Evolutionary conservation across 257 asterid genomes (phyloP).

Genomic region (Primulina eburnea): DNA sequence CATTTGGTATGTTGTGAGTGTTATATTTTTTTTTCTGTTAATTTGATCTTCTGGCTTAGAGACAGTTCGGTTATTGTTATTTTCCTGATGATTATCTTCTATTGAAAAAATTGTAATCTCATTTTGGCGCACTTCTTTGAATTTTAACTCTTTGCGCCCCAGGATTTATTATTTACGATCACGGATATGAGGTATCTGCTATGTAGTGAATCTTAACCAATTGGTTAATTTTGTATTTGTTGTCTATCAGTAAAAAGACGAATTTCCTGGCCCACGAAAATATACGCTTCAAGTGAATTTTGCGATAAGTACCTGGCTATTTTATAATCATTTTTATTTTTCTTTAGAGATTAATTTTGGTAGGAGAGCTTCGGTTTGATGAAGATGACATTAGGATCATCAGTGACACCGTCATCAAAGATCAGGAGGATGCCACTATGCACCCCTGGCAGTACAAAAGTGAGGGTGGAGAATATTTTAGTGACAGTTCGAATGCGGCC

Average conservation of each 20-base stretch:
- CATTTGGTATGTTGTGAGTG: no score
- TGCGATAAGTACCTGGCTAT: not conserved
- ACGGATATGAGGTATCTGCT: not conserved
- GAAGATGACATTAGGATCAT: slow-evolving; percentile 59
- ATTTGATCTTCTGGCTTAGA: no score
- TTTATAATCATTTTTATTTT: not conserved
- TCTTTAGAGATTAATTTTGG: slow-evolving; percentile 15
- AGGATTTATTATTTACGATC: not conserved
- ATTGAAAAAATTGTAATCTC: no score
- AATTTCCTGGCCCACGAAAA: slow-evolving; percentile 9
- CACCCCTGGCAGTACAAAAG: slow-evolving; percentile 67
- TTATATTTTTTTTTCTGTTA: no score
- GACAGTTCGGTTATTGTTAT: no score
- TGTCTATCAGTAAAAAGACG: slow-evolving; percentile 1
- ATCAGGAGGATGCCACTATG: slow-evolving; percentile 55
- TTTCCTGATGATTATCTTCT: no score
- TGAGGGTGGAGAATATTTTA: slow-evolving; percentile 74
- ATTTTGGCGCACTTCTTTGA: not conserved
- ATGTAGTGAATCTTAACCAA: not conserved
- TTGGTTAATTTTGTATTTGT: not conserved
- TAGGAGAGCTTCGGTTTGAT: slow-evolving; percentile 22
- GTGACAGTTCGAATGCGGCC: slow-evolving; percentile 95
- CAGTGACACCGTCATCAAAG: slow-evolving; percentile 68
- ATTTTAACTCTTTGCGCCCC: not conserved
- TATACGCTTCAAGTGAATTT: slow-evolving; percentile 7